Conservation (phyloP, 2,329 filamentous ascomycete genomes). For the Talaromyces marneffei region DNA sequence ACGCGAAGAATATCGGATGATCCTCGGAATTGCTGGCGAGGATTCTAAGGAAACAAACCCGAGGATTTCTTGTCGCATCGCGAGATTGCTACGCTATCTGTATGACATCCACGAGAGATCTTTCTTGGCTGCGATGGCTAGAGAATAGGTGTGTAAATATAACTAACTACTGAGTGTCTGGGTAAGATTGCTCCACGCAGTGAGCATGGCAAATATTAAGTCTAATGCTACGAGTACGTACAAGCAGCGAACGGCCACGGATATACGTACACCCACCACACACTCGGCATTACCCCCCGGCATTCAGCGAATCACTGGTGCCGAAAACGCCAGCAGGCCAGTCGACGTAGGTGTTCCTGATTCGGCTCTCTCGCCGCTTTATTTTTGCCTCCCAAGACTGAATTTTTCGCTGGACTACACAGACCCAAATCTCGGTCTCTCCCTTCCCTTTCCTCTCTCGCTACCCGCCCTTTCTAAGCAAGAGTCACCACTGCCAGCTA, state of each 20-base stretch:
- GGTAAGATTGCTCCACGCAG: too few relatives aligned
- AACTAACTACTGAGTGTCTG: too few relatives aligned
- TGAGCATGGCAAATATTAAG: too few relatives aligned
- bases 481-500: neutral
- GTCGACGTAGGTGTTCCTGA: neutral
- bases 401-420: neutral
- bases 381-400: neutral
- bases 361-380: constrained; percentile 1
- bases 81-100: too few relatives aligned
- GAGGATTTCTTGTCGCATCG: neutral
- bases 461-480: neutral
- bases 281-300: neutral
- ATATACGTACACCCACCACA: too few relatives aligned
- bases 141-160: too few relatives aligned
- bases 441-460: neutral
- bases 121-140: too few relatives aligned
- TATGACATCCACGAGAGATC: too few relatives aligned
- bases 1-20: neutral
- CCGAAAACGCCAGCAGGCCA: neutral
- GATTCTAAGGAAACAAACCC: too few relatives aligned
- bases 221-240: too few relatives aligned
- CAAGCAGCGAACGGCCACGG: too few relatives aligned
- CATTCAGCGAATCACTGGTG: neutral
- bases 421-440: neutral
- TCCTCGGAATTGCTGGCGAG: constrained; percentile 3